Evolutionary conservation across 805 yeast species (phyloP).

Genomic region (Lachancea dasiensis): DNA sequence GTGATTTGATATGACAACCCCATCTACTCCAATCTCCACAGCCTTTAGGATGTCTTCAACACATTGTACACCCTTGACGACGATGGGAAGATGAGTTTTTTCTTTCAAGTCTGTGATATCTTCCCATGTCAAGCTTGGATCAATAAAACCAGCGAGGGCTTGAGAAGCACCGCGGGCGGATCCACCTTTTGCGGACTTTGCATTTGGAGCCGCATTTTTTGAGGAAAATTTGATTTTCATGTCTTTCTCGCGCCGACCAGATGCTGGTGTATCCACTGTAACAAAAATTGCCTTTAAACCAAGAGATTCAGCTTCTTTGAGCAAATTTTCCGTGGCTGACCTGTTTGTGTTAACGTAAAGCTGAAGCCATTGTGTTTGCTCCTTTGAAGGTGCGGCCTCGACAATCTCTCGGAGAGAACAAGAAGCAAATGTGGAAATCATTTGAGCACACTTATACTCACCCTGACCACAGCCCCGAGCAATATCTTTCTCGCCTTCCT

Average conservation of each 20-base stretch:
- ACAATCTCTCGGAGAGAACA: constrained; percentile 83
- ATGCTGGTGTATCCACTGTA: constrained; percentile 89
- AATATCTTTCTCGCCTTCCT: constrained; percentile 80
- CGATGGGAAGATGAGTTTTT: constrained; percentile 57
- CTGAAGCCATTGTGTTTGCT: constrained; percentile 84
- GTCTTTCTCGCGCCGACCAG: constrained; percentile 89
- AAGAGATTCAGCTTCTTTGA: constrained; percentile 64
- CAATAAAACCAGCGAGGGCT: constrained; percentile 82
- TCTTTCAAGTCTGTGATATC: constrained; percentile 53
- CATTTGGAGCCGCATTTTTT: constrained; percentile 33
- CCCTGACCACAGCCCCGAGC: constrained; percentile 77
- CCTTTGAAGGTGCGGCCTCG: constrained; percentile 52
- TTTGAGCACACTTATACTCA: constrained; percentile 56
- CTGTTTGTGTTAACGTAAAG: constrained; percentile 78
- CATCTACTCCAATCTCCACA: constrained; percentile 62
- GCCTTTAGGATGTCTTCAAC: constrained; percentile 74
- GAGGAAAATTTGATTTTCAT: constrained; percentile 56
- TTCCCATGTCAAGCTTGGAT: constrained; percentile 58
- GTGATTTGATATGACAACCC: constrained; percentile 81
- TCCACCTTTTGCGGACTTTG: constrained; percentile 46
- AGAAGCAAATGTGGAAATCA: constrained; percentile 90
- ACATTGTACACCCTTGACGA: constrained; percentile 80
- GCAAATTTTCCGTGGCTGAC: constrained; percentile 50
- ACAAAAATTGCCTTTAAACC: constrained; percentile 80
- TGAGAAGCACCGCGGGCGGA: constrained; percentile 80